Evolutionary conservation across 1,284 basidiomycete genomes (phyloP), one percentile per base, ranked within the genome.

Genomic region (Ustilago lituana): DNA sequence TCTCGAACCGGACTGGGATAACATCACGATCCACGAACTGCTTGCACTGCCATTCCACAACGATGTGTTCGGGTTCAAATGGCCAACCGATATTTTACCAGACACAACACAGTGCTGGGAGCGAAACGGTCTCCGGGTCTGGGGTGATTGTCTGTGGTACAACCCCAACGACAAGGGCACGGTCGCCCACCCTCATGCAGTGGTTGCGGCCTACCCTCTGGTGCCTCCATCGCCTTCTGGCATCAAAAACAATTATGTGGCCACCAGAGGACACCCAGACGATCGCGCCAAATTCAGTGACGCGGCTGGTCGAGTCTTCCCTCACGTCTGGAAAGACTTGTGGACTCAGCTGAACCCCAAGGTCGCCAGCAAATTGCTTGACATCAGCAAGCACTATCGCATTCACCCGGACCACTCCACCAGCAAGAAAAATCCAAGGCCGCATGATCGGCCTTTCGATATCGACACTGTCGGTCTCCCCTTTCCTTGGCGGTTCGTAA

Each of bases 361-460:
- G 3, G 31, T 50, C 4, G 36, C 27, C 3, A 11, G 14, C n/a
- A 50, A 50, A 37, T 17, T 50, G 3, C 37, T 39, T 17, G 31
- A 26, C 14, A 35, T 32, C n/a, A 35, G 31, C 44, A 46, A 32
- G 31, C 17, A 22, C 12, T 46, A 33, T 33, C 22, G 38, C n/a
- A 22, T 32, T 20, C 50, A 43, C 20, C 50, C 50, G 5, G 52
- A 46, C 32, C 27, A 54, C 10, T 45, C 41, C 6, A 54, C 27
- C 7, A 54, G 52, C 31, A 22, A 29, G 19, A 45, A 29, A 19
- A 54, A 45, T 27, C 43, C 52, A 3, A 20, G 23, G 22, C 52
- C 43, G 4, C 52, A 54, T 32, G 52, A 54, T 27, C 52, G 33
- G 5, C 52, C 52, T 11, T 54, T 54, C 26, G 43, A 53, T 22